Base-by-base conservation (phyloP, 2,329 filamentous ascomycete genomes). In the Stachybotrys chartarum region DNA sequence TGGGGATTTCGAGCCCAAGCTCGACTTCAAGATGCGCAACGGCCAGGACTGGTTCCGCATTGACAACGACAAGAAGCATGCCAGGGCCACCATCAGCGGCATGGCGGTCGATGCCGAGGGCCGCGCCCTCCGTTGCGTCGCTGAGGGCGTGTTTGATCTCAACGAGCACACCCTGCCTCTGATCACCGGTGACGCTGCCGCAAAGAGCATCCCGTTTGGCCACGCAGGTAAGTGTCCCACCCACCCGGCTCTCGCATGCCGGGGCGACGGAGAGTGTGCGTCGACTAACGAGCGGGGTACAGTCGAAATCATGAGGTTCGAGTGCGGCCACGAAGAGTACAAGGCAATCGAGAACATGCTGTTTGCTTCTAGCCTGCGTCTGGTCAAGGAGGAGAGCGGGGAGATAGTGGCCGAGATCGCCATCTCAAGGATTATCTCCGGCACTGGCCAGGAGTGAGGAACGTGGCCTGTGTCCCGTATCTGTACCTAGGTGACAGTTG, bases 1-100 rank as follows among this genome's bases (percentile, higher is more conserved):
- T 24, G 44, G 44, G 8, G 52, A 49, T 17, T 54, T 54, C 30
- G 52, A 49, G 10, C 52, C 52, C 45, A 49, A 54, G 45, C 39
- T 54, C 45, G 42, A 54, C 18, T 49, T 32, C 11, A 54, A 54
- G 16, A 32, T 54, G 6, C 32, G 18, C 45, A 47, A 24, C 24
- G 52, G 52, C 30, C 18, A 30, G 30, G 52, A 54, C n/a, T 54
- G 44, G 30, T 54, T 54, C 52, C 18, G 31, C 11, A 49, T 54
- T 8, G 52, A 54, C n/a, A 16, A 12, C 18, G 52, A 54, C 52
- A 54, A 50, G 11, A 18, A 10, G 30, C 52, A 54, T 14, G 52
- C 24, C 44, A 45, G 52, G n/a, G 30, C 50, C 39, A 48, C 16
- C 24, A 46, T 54, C 18, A 17, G 17, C 17, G 52, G 32, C 17